Evolutionary conservation across 164 flowering plant genomes (phyloP), one percentile per base, ranked within the genome.

Genomic region (Cinnamomum chago): DNA sequence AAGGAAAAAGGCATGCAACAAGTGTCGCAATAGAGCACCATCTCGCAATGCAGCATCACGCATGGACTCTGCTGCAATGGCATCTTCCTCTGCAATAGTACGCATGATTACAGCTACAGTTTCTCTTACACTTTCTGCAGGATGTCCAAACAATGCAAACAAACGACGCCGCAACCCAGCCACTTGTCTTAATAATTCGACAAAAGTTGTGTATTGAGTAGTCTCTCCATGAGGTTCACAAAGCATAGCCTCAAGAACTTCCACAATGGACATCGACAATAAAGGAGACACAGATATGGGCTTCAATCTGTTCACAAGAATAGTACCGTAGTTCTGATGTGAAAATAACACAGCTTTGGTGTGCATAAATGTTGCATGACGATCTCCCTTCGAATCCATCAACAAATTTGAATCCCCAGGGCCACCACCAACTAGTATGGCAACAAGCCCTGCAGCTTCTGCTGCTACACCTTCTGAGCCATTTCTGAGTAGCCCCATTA

Each of bases 31-130:
- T 75, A 93, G 82, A 71, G 99, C 99, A 83, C 98, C 99, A 89
- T 95, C 99, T 69, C 97, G 91, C 77, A 95, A 82, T 76, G 99
- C 93, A 87, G 99, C 98, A 85, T 90, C 99, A 25, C 99, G 92
- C 99, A 95, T 95, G 18, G 97, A 95, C 82, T 95, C 99, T 73
- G 99, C 98, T 72, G 99, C 99, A 83, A 95, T 92, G 62, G 99
- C 98, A 88, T 95, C 99, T 87, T 95, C 99, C 82, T 93, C 99
- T 51, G 99, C 99, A 79, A 95, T 95, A 23, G 98, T 90, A 23
- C 99, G 96, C 99, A 95, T 95, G 69, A 95, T 89, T 15, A 95
- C 93, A 72, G 98, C 99, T 47, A 95, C 97, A 17, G 92, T 91
- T 84, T 93, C 99, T 80, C 98, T 87, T 2, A 95, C 95, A 83